These are phyloP conservation scores for Conoideocrella luteorostrata DNA, from an alignment of 2,329 filamentous ascomycete genomes.

Conservation along the genomic window DNA sequence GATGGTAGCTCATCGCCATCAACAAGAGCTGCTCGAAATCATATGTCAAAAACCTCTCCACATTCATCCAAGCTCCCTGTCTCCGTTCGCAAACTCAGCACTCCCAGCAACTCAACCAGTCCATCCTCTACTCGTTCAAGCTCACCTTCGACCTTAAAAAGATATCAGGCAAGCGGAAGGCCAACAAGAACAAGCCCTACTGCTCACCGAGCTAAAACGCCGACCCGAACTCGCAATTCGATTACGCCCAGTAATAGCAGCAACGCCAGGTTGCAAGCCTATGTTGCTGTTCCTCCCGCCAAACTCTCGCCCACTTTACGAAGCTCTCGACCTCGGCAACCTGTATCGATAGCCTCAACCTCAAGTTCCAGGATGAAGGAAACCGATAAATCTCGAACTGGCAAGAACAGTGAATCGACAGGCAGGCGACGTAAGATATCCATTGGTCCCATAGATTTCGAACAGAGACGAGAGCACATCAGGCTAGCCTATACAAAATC, in stretches of 20 bases:
- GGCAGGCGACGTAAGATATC: constrained; percentile 47
- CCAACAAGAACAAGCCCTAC: constrained; percentile 30
- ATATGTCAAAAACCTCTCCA: constrained; percentile 19
- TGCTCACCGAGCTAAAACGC: constrained; percentile 36
- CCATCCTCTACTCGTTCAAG: constrained; percentile 48
- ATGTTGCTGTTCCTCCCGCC: constrained; percentile 62
- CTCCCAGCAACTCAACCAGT: constrained; percentile 40
- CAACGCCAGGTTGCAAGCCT: constrained; percentile 61
- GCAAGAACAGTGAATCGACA: constrained; percentile 31
- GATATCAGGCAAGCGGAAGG: constrained; percentile 35
- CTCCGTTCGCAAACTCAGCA: constrained; percentile 39
- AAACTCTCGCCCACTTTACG: constrained; percentile 73
- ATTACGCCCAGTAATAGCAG: constrained; percentile 45
- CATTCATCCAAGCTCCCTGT: constrained; percentile 38
- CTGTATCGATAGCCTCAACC: constrained; percentile 69
- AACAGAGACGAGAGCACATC: constrained; percentile 72
- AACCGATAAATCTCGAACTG: constrained; percentile 39
- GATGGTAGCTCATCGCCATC: constrained; percentile 32
- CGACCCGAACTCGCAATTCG: constrained; percentile 35
- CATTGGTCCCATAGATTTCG: constrained; percentile 76
- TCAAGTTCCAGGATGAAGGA: constrained; percentile 62
- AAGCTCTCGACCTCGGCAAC: constrained; percentile 74
- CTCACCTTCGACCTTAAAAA: constrained; percentile 44
- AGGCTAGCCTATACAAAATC: constrained; percentile 80
- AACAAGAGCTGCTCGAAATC: constrained; percentile 22